Conservation (phyloP, 2,329 filamentous ascomycete genomes). For the Fusarium pseudonygamai region DNA sequence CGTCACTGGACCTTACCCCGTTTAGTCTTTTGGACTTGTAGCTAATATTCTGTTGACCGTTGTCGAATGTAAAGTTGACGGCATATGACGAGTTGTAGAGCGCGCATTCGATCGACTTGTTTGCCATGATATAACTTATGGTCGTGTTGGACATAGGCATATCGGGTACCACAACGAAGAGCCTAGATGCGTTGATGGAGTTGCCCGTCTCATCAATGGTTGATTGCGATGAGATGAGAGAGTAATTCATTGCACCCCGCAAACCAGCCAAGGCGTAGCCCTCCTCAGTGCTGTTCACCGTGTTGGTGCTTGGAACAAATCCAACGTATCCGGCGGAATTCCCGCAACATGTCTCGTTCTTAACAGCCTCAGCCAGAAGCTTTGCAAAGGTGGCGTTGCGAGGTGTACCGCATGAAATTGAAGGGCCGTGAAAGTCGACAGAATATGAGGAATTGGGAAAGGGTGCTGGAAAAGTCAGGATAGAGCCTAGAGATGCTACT, state of each 20-base stretch:
- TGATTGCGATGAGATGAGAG: accelerated
- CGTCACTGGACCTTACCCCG: accelerated
- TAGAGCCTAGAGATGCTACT: background rate
- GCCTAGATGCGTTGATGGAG: background rate
- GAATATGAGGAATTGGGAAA: constrained; percentile 16
- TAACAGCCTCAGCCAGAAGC: background rate
- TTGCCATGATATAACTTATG: background rate
- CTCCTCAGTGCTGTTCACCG: background rate
- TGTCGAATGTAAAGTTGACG: background rate
- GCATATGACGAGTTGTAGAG: constrained; percentile 10
- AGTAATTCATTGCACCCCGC: accelerated
- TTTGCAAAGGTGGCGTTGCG: background rate
- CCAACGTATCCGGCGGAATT: background rate
- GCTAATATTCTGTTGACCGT: background rate
- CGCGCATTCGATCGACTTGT: background rate
- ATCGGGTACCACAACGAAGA: background rate
- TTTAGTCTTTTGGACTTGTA: background rate
- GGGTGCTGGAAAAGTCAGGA: background rate
- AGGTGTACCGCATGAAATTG: background rate
- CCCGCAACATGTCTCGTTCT: background rate
- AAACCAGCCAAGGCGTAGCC: background rate
- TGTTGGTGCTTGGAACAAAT: background rate
- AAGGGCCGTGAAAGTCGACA: background rate
- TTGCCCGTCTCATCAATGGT: background rate
- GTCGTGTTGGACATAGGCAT: accelerated